phyloP scores from a whole-genome alignment of 2,329 filamentous ascomycete genomes.

The Aureobasidium namibiae region DNA sequence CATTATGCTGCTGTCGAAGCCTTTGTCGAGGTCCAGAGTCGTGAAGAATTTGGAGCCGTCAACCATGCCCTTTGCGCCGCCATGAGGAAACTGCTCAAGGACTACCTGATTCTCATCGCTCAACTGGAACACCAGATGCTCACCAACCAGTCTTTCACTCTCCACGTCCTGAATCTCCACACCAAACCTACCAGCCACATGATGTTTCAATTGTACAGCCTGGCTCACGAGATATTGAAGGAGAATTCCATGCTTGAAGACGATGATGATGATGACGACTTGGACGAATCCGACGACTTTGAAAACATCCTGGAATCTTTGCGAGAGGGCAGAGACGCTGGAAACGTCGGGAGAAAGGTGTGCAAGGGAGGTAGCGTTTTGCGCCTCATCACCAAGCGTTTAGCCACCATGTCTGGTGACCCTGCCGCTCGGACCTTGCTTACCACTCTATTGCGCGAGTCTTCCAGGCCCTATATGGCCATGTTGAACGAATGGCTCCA shows the following conservation, averaged over 20 bases:
- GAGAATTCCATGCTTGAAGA: slow-evolving; percentile 83
- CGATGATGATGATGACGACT: slow-evolving; percentile 47
- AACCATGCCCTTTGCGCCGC: slow-evolving; percentile 96
- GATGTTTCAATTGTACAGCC: slow-evolving; percentile 78
- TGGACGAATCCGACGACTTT: slow-evolving; percentile 64
- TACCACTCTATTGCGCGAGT: slow-evolving; percentile 73
- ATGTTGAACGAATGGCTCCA: slow-evolving; percentile 99
- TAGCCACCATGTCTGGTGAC: slow-evolving; percentile 88
- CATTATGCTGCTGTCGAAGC: slow-evolving; percentile 87
- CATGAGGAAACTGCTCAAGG: slow-evolving; percentile 81
- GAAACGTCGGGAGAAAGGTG: slow-evolving; percentile 78
- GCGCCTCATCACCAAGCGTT: slow-evolving; percentile 71
- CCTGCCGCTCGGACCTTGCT: slow-evolving; percentile 76
- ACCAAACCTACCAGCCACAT: slow-evolving; percentile 85
- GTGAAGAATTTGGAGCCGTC: slow-evolving; percentile 86
- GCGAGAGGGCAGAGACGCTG: slow-evolving; percentile 76
- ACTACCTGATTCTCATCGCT: slow-evolving; percentile 86
- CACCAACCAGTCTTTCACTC: slow-evolving; percentile 78
- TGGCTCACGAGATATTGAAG: slow-evolving; percentile 80
- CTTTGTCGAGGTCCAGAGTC: slow-evolving; percentile 89
- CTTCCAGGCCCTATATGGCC: slow-evolving; percentile 88
- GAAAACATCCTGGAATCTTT: slow-evolving; percentile 90
- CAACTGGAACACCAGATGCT: slow-evolving; percentile 91
- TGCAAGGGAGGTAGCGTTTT: slow-evolving; percentile 97
- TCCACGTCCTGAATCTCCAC: slow-evolving; percentile 89